Evolutionary conservation across 2,329 filamentous ascomycete species (phyloP).

Genomic region (Daldinia eschscholtzii): DNA sequence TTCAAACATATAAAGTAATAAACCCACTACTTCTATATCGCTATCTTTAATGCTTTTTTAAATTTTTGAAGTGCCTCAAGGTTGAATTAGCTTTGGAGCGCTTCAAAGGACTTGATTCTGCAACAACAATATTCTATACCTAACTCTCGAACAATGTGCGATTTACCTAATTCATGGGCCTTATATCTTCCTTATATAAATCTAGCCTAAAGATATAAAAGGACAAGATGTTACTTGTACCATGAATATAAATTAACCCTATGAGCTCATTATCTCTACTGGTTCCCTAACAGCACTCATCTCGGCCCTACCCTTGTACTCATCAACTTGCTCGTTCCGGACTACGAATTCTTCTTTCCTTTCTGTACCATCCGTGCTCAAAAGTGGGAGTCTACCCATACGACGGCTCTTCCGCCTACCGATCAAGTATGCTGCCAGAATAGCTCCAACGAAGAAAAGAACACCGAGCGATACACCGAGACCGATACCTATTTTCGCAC

Average conservation of each 20-base stretch:
- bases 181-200: too few relatives aligned
- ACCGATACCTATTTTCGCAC: background rate
- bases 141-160: too few relatives aligned
- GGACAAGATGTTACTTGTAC: too few relatives aligned
- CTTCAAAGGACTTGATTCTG: too few relatives aligned
- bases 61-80: too few relatives aligned
- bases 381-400: background rate
- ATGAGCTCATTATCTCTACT: background rate
- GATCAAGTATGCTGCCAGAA: background rate
- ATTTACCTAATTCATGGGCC: too few relatives aligned
- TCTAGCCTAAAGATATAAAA: too few relatives aligned
- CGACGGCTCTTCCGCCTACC: background rate
- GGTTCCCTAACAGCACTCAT: background rate
- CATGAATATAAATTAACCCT: background rate
- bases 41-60: too few relatives aligned
- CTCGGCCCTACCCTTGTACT: background rate
- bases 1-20: too few relatives aligned
- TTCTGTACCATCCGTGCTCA: background rate
- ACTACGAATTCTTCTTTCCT: background rate
- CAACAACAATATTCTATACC: too few relatives aligned
- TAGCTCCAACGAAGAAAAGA: background rate
- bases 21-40: too few relatives aligned
- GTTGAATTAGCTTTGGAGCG: too few relatives aligned
- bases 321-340: background rate
- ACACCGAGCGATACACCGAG: background rate